Evolutionary conservation across 306 rosid genomes (phyloP).

Genomic region (Psophocarpus tetragonolobus): DNA sequence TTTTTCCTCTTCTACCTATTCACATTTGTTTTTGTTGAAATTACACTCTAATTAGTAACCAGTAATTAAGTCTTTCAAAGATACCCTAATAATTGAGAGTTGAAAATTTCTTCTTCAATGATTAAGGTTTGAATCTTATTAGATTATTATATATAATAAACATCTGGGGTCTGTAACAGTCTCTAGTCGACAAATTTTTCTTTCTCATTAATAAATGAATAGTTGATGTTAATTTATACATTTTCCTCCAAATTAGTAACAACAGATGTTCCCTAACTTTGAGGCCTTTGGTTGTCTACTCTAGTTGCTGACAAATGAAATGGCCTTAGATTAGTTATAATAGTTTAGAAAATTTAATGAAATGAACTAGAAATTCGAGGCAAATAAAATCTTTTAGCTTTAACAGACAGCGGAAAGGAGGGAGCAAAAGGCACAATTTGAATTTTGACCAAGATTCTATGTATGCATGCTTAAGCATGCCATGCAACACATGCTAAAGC

Average conservation of each 20-base stretch:
- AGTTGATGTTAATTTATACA: background rate
- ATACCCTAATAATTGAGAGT: background rate
- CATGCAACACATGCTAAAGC: slow-evolving; percentile 29
- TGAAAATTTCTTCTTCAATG: background rate
- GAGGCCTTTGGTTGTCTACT: background rate
- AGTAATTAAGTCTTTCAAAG: background rate
- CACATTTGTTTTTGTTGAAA: background rate
- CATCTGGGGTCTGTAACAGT: background rate
- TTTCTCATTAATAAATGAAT: background rate
- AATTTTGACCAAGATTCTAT: slow-evolving; percentile 44
- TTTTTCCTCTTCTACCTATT: background rate
- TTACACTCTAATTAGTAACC: background rate
- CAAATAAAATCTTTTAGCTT: slow-evolving; percentile 20
- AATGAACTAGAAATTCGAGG: slow-evolving; percentile 16
- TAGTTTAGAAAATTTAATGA: background rate
- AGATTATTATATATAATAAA: background rate
- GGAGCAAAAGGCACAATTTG: slow-evolving; percentile 29
- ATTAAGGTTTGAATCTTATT: background rate
- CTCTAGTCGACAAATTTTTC: background rate
- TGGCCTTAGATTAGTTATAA: background rate
- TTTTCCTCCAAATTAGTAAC: background rate
- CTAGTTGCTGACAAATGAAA: background rate
- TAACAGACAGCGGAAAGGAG: slow-evolving; percentile 35
- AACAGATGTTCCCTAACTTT: slow-evolving; percentile 26
- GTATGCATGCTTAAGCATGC: slow-evolving; percentile 24